A percentile compares a stretch with the other conserved stretches of the same genome.
These are phyloP conservation scores for Didymella glomerata DNA, from an alignment of 2,329 filamentous ascomycete species.

Conservation along the genomic window DNA sequence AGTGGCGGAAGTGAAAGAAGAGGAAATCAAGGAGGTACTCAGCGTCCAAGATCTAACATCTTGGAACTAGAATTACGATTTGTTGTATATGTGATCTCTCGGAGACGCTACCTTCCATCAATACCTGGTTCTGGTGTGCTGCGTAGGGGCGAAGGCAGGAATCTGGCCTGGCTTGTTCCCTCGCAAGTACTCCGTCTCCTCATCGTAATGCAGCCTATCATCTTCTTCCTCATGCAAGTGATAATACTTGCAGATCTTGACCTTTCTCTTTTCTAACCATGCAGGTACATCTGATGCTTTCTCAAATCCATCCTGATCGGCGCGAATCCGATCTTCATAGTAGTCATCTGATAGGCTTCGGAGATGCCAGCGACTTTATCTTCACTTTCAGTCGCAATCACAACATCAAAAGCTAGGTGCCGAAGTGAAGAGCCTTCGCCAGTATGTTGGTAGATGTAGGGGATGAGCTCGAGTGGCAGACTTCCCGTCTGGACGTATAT, in stretches of 20 bases:
- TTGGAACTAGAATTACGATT: no score
- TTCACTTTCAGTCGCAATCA: neutral
- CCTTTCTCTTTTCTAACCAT: neutral
- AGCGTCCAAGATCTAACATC: no score
- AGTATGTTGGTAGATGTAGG: neutral
- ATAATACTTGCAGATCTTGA: neutral
- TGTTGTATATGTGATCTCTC: no score
- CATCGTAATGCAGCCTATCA: neutral
- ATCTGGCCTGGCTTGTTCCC: neutral
- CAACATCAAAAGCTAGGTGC: neutral
- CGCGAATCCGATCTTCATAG: neutral
- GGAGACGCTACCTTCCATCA: no score
- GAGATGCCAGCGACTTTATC: neutral
- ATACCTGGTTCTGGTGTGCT: neutral
- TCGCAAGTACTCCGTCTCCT: neutral
- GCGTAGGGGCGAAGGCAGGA: neutral
- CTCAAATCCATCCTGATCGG: neutral
- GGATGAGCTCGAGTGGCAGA: neutral
- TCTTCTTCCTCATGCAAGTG: neutral
- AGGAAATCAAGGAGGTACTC: no score
- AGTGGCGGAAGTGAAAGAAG: no score
- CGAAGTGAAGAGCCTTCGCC: neutral
- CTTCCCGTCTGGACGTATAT: neutral
- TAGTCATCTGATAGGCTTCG: neutral
- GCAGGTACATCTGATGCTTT: neutral